phyloP scores from a whole-genome alignment of 208 protist genomes.

The Leishmania braziliensis region DNA sequence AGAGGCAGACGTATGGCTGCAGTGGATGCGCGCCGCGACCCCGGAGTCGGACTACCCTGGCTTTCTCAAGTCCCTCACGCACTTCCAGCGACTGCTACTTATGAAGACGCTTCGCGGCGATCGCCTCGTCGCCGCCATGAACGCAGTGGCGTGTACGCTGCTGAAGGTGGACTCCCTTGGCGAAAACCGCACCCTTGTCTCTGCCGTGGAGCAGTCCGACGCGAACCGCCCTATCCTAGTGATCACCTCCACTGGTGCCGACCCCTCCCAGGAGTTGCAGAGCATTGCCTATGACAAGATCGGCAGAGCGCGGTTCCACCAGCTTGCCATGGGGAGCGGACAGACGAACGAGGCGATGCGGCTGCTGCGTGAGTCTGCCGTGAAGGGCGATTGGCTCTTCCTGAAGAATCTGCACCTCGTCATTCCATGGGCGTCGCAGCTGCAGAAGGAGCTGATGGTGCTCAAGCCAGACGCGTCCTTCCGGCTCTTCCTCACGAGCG shows the following conservation, averaged over 20 bases:
- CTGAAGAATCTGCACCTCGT: slow-evolving; percentile 98
- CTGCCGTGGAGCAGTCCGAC: slow-evolving; percentile 55
- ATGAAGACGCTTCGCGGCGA: slow-evolving; percentile 96
- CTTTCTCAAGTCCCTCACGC: slow-evolving; percentile 82
- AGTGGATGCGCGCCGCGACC: slow-evolving; percentile 88
- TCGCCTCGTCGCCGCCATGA: slow-evolving; percentile 95
- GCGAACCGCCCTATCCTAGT: slow-evolving; percentile 89
- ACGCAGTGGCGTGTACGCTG: slow-evolving; percentile 72
- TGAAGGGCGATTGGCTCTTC: slow-evolving; percentile 93
- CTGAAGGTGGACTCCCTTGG: slow-evolving; percentile 78
- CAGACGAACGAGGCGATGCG: slow-evolving; percentile 92
- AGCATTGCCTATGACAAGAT: slow-evolving; percentile 77
- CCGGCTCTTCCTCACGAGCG: slow-evolving; percentile 96
- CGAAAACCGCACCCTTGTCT: slow-evolving; percentile 66
- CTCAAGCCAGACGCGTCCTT: slow-evolving; percentile 90
- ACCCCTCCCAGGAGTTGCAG: slow-evolving; percentile 96
- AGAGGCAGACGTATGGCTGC: slow-evolving; percentile 91
- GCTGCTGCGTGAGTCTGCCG: slow-evolving; percentile 70
- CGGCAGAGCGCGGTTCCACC: slow-evolving; percentile 84
- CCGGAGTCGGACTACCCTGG: slow-evolving; percentile 90
- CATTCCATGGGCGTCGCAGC: slow-evolving; percentile 90
- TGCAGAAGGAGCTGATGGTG: slow-evolving; percentile 93
- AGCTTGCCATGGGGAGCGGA: slow-evolving; percentile 96
- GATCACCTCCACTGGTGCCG: slow-evolving; percentile 95
- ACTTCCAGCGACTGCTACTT: slow-evolving; percentile 95